Base-by-base conservation (phyloP, 352 stramenopile species). In the Phytophthora uliginosa region DNA sequence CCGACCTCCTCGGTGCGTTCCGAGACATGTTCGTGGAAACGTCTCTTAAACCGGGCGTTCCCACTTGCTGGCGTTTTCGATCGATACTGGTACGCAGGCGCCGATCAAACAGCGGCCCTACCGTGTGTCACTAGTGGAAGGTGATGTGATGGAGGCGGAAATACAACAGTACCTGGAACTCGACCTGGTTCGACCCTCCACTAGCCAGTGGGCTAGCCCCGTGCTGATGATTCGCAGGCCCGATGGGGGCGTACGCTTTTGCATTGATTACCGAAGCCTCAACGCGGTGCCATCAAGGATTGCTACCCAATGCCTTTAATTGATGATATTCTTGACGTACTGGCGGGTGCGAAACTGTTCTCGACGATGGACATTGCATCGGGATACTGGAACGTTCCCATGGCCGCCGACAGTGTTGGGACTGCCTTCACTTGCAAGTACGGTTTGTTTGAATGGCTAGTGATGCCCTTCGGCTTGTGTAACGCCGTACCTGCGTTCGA, bases 321-420 rank as follows among this genome's bases (percentile, higher is more conserved):
- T 13, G 56, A 71, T 20, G 64, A 71, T 20, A 71, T 71, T 18
- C n/a, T 62, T 1, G 56, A 66, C 4, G 64, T 71, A 1, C 50
- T 48, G 7, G 51, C 10, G 5, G 55, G 50, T 3, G 34, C 22
- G 26, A 40, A 45, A 8, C 33, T 68, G 2, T 61, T 68, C 51
- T 68, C 61, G 7, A 68, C 45, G 0, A 66, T 50, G 59, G 59
- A 65, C 15, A 48, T 48, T 7, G 48, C 48, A 0, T 65, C 40
- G 0, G 31, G 59, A 0, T 65, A 65, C 20, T 48, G 58, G 42
- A 56, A 48, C 40, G 40, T 48, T 48, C 40, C 59, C 0, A 59
- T 66, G 59, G 4, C 22, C 7, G 33, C n/a, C 0, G 8, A 15
- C 2, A 66, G 54, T 10, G 20, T 69, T 18, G 7, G 50, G 6